phyloP scores from a whole-genome alignment of 257 asterid species.

The Asclepias syriaca region DNA sequence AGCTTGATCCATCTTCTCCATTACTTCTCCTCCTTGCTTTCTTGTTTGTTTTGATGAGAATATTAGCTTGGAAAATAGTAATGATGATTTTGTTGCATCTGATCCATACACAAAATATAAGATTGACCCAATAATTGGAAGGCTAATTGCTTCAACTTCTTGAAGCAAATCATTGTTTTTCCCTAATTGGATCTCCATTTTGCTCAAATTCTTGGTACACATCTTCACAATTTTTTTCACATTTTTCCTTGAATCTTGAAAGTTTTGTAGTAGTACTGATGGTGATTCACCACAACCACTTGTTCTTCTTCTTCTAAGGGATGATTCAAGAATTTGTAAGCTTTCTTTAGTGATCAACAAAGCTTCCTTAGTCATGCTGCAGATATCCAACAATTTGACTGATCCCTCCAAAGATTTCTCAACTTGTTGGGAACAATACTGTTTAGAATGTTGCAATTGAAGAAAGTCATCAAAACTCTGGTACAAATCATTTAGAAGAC shows the following conservation, averaged over 20 bases:
- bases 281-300: background rate
- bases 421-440: background rate
- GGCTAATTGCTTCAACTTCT: conserved; percentile 21
- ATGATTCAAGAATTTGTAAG: conserved; percentile 21
- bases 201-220: conserved; percentile 24
- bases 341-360: conserved; percentile 14
- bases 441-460: conserved; percentile 14
- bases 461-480: conserved; percentile 13
- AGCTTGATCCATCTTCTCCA: background rate
- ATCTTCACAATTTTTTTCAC: conserved; percentile 21
- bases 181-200: background rate
- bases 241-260: conserved; percentile 25
- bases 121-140: conserved; percentile 17
- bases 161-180: background rate
- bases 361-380: conserved; percentile 19
- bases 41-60: conserved; percentile 5
- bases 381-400: conserved; percentile 21
- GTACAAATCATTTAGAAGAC: conserved; percentile 16
- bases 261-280: background rate
- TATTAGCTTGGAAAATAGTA: conserved; percentile 28
- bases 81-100: conserved; percentile 13
- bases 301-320: conserved; percentile 22
- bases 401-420: conserved; percentile 23
- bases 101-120: conserved; percentile 17
- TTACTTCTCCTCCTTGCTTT: background rate